Evolutionary conservation across 2,329 filamentous ascomycete species (phyloP).

Genomic region (Allantophomopsis cytisporea): DNA sequence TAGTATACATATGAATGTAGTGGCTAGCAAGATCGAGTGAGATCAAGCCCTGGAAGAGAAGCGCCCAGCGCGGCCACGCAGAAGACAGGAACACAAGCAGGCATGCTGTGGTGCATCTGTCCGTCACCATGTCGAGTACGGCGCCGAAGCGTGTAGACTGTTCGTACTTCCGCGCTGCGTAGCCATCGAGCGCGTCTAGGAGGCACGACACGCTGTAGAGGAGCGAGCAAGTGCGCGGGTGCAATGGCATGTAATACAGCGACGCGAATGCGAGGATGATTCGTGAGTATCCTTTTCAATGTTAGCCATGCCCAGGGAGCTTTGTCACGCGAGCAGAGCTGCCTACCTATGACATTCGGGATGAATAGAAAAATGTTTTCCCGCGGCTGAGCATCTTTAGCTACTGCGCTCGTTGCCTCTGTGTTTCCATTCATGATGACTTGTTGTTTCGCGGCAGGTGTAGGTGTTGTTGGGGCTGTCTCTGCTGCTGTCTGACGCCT

Average conservation of each 20-base stretch:
- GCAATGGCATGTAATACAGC: constrained; percentile 97
- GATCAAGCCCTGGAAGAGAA: constrained; percentile 89
- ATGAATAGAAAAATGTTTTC: constrained; percentile 77
- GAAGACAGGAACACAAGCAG: constrained; percentile 88
- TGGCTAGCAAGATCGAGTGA: constrained; percentile 88
- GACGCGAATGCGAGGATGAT: constrained; percentile 78
- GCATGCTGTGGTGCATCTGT: constrained; percentile 92
- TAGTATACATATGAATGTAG: constrained; percentile 99
- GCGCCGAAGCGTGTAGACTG: constrained; percentile 94
- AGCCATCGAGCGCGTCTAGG: constrained; percentile 87
- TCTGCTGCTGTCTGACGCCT: constrained; percentile 16
- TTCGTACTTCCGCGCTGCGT: constrained; percentile 75
- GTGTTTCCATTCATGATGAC: constrained; percentile 31
- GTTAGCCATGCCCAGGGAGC: not conserved
- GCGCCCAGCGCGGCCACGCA: constrained; percentile 87
- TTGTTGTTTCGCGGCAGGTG: constrained; percentile 10
- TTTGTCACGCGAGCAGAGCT: not conserved
- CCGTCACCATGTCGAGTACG: constrained; percentile 97
- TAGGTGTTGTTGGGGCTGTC: constrained; percentile 14
- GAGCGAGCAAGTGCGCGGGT: constrained; percentile 86
- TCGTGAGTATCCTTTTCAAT: constrained; percentile 52
- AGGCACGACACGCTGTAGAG: constrained; percentile 91
- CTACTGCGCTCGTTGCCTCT: constrained; percentile 19
- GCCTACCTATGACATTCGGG: constrained; percentile 68
- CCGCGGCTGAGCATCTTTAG: constrained; percentile 22